Evolutionary conservation across 345 rosid genomes (phyloP).

Genomic region (Cochlearia excelsa): DNA sequence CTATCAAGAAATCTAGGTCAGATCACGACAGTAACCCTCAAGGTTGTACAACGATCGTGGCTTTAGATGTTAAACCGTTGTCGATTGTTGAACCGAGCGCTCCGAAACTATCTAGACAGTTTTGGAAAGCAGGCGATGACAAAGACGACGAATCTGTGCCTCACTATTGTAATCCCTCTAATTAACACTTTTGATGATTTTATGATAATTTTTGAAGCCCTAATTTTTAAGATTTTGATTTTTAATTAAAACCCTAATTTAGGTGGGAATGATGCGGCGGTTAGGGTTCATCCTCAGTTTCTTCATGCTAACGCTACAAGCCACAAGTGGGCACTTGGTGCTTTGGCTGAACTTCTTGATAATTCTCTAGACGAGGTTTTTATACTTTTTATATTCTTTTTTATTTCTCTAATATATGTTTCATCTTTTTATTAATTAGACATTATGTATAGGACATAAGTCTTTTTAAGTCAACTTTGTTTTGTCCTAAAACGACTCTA

Average conservation of each 20-base stretch:
- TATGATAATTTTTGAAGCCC: background rate
- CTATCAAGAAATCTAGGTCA: slow-evolving; percentile 33
- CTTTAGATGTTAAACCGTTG: slow-evolving; percentile 13
- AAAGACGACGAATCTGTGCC: slow-evolving; percentile 34
- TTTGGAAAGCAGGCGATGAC: slow-evolving; percentile 65
- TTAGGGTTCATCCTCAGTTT: slow-evolving; percentile 87
- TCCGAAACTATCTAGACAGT: slow-evolving; percentile 45
- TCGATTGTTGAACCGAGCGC: background rate
- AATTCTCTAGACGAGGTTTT: slow-evolving; percentile 76
- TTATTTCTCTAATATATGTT: too few relatives aligned
- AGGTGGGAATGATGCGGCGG: slow-evolving; percentile 59
- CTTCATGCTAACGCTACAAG: slow-evolving; percentile 92
- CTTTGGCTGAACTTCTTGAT: slow-evolving; percentile 86
- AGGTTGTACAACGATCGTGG: background rate
- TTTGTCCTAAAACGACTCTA: too few relatives aligned
- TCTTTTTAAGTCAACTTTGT: background rate
- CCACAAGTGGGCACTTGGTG: slow-evolving; percentile 96
- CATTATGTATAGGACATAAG: too few relatives aligned
- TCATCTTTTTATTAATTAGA: too few relatives aligned
- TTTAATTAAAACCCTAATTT: too few relatives aligned
- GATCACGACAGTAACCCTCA: background rate
- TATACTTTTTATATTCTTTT: too few relatives aligned
- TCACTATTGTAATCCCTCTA: slow-evolving; percentile 19
- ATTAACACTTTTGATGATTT: background rate
- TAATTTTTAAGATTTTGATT: background rate